Conservation (phyloP, 345 rosid genomes). For the Populus euphratica region DNA sequence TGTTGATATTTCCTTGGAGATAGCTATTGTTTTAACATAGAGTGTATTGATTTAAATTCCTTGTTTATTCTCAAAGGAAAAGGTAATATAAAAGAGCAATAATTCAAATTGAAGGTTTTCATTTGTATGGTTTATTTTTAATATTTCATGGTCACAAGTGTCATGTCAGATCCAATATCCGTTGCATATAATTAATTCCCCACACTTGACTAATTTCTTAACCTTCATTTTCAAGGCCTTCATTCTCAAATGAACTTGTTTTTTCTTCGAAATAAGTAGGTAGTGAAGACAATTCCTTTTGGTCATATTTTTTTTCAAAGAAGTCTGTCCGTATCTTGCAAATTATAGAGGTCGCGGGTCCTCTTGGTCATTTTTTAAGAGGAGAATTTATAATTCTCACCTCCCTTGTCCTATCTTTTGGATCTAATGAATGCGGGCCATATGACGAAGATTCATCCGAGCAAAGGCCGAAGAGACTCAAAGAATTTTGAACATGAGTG, state of each 20-base stretch:
- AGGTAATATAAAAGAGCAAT: too few species aligned
- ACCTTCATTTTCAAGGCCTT: background rate
- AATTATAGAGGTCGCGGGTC: too few species aligned
- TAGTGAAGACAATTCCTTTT: conserved; percentile 10
- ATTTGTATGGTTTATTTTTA: background rate
- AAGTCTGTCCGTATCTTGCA: too few species aligned
- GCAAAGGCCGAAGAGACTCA: too few species aligned
- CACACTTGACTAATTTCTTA: conserved; percentile 1
- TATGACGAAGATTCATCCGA: too few species aligned
- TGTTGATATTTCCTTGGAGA: background rate
- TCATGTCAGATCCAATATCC: conserved; percentile 32
- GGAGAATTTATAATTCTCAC: too few species aligned
- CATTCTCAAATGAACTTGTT: background rate
- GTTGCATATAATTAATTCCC: conserved; percentile 1
- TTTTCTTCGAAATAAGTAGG: background rate
- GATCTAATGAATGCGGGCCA: too few species aligned
- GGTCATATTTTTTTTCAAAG: background rate
- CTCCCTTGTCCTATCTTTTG: too few species aligned
- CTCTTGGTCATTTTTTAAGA: too few species aligned
- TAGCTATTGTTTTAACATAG: background rate
- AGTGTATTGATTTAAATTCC: background rate
- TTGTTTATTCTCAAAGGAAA: background rate
- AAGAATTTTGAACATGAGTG: too few species aligned
- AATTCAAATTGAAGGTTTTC: background rate
- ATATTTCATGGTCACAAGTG: conserved; percentile 28